Conservation (phyloP, 257 asterid genomes). For the Jacaranda mimosifolia region DNA sequence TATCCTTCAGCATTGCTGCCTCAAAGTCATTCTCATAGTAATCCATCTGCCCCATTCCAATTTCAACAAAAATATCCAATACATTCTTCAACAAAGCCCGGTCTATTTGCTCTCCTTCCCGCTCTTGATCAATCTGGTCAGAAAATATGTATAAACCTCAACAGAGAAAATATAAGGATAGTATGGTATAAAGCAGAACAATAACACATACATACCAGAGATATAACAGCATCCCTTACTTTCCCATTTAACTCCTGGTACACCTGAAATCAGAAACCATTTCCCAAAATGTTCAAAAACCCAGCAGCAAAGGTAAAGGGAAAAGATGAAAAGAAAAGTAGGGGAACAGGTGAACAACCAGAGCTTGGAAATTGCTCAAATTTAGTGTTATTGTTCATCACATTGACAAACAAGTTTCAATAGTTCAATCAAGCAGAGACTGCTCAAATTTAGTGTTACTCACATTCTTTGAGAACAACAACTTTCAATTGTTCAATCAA, state of each 20-base stretch:
- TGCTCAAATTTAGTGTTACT: background rate
- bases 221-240: slow-evolving; percentile 94
- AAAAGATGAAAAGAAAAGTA: background rate
- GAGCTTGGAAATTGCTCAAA: background rate
- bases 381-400: background rate
- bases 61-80: slow-evolving; percentile 67
- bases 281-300: slow-evolving; percentile 31
- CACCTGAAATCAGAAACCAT: slow-evolving; percentile 62
- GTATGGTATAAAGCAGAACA: background rate
- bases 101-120: slow-evolving; percentile 77
- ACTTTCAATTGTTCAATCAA: background rate
- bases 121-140: slow-evolving; percentile 67
- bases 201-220: slow-evolving; percentile 38
- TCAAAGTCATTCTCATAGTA: slow-evolving; percentile 64
- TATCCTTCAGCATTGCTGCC: slow-evolving; percentile 58
- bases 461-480: background rate
- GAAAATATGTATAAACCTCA: slow-evolving; percentile 16
- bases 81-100: slow-evolving; percentile 61
- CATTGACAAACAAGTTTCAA: background rate
- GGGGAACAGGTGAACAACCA: background rate
- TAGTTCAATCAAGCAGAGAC: background rate
- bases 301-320: background rate
- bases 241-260: slow-evolving; percentile 76
- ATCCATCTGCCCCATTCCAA: slow-evolving; percentile 75
- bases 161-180: slow-evolving; percentile 15